Conservation (phyloP, 768 basidiomycete species). For the Hygrocybe coccinea region DNA sequence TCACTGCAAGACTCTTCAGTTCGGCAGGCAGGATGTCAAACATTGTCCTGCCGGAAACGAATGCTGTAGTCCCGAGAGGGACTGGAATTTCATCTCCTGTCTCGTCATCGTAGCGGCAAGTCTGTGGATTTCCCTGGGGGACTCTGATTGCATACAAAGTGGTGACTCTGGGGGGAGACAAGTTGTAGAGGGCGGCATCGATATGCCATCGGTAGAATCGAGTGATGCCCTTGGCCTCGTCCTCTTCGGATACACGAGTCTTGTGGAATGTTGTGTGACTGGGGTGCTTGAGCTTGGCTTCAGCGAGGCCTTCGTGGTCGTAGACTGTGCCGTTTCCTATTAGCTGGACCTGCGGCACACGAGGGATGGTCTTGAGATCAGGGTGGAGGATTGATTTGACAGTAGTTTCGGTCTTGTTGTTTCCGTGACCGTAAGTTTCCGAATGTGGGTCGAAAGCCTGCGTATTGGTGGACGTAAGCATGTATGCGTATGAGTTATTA, state of each 20-base stretch:
- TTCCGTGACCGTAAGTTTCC: conserved; percentile 77
- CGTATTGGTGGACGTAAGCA: too few species aligned
- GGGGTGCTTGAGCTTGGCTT: conserved; percentile 79
- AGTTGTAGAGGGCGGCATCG: conserved; percentile 78
- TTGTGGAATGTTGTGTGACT: conserved; percentile 86
- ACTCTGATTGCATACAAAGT: conserved; percentile 77
- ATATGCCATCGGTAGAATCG: conserved; percentile 92
- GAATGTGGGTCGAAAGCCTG: conserved; percentile 72
- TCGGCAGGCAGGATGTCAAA: conserved; percentile 70
- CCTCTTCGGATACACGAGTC: conserved; percentile 64
- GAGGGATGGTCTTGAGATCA: conserved; percentile 86
- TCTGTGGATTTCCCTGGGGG: conserved; percentile 61
- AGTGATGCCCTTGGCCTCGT: conserved; percentile 73
- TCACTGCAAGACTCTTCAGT: conserved; percentile 75
- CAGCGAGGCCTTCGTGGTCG: conserved; percentile 73
- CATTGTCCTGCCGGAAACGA: conserved; percentile 76
- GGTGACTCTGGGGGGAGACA: conserved; percentile 77
- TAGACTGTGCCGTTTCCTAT: conserved; percentile 84
- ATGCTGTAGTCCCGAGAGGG: conserved; percentile 83
- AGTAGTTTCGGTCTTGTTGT: conserved; percentile 74
- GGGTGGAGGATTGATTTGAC: conserved; percentile 82
- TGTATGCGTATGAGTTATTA: too few species aligned
- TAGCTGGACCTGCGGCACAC: conserved; percentile 84
- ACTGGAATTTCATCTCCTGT: conserved; percentile 79
- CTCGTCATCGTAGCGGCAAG: conserved; percentile 76